phyloP scores from a whole-genome alignment of 768 basidiomycete genomes.

The Goffeauzyma gilvescens region DNA sequence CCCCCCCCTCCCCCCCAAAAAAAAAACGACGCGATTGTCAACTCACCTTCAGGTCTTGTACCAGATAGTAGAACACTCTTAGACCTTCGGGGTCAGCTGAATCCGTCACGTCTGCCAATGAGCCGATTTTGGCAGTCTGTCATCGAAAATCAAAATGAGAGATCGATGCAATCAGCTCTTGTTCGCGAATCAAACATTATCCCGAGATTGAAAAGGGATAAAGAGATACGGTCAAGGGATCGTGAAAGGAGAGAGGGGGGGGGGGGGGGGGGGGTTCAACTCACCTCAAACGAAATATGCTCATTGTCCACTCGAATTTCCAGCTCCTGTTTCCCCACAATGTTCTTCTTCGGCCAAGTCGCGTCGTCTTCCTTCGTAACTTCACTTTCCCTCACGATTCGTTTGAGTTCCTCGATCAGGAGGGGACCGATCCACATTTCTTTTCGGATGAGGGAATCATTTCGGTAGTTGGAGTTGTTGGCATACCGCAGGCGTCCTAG shows the following conservation, averaged over 20 bases:
- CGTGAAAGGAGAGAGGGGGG: neutral
- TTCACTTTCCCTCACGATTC: constrained; percentile 79
- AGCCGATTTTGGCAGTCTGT: constrained; percentile 95
- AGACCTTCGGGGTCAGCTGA: constrained; percentile 94
- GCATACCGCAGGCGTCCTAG: constrained; percentile 68
- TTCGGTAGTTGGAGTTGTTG: constrained; percentile 97
- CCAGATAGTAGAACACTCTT: constrained; percentile 93
- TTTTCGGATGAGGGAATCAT: constrained; percentile 93
- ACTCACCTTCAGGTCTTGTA: constrained; percentile 83
- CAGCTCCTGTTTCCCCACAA: constrained; percentile 93
- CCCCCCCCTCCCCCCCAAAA: neutral
- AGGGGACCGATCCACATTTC: constrained; percentile 94
- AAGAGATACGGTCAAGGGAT: neutral
- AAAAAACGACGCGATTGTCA: neutral
- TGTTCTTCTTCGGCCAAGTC: constrained; percentile 98
- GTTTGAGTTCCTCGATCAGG: constrained; percentile 82
- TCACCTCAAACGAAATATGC: constrained; percentile 89
- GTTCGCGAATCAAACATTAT: neutral
- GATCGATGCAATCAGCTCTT: neutral
- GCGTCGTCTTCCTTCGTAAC: constrained; percentile 96
- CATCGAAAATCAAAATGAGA: neutral
- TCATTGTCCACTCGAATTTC: constrained; percentile 86
- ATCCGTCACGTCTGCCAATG: constrained; percentile 87
- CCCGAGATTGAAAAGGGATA: neutral
- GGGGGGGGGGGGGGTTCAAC: constrained; percentile 15